These are phyloP conservation scores for Torulaspora indica DNA, from an alignment of 805 yeast species.

Conservation along the genomic window DNA sequence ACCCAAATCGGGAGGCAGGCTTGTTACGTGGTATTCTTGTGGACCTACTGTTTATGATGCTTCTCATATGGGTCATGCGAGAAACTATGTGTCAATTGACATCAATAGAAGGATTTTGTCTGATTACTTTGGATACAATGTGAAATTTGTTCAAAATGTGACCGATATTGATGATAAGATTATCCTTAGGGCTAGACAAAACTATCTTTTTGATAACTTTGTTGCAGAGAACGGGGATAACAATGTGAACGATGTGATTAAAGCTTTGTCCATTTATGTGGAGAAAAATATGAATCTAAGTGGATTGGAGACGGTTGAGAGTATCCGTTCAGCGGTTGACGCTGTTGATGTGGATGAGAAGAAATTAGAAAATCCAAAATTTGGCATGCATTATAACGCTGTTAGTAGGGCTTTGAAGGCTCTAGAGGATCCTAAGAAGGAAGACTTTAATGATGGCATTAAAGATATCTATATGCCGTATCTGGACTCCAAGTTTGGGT, in stretches of 20 bases:
- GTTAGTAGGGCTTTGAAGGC: conserved; percentile 45
- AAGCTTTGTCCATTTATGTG: conserved; percentile 47
- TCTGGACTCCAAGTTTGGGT: conserved; percentile 68
- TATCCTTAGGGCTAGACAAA: conserved; percentile 90
- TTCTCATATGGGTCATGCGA: conserved; percentile 97
- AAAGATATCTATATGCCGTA: conserved; percentile 72
- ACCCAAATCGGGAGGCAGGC: conserved; percentile 55
- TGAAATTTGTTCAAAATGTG: conserved; percentile 88
- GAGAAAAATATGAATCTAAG: conserved; percentile 50
- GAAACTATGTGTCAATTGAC: conserved; percentile 93
- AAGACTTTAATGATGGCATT: conserved; percentile 44
- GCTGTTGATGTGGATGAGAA: conserved; percentile 46
- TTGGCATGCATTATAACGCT: conserved; percentile 77
- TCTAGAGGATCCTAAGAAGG: conserved; percentile 26
- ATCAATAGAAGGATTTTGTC: conserved; percentile 84
- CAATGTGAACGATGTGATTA: conserved; percentile 38
- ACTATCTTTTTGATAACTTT: conserved; percentile 66
- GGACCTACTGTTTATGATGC: conserved; percentile 98
- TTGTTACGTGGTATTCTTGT: conserved; percentile 92
- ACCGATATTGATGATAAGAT: conserved; percentile 99
- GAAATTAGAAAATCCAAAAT: conserved; percentile 65
- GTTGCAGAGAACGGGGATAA: conserved; percentile 30
- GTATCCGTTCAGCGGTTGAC: conserved; percentile 14
- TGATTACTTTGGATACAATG: conserved; percentile 87
- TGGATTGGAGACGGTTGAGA: background rate